Percentiles rank a stretch among this genome's conserved stretches.
Conservation (phyloP, 352 stramenopile species). For the Globisporangium canariense region DNA sequence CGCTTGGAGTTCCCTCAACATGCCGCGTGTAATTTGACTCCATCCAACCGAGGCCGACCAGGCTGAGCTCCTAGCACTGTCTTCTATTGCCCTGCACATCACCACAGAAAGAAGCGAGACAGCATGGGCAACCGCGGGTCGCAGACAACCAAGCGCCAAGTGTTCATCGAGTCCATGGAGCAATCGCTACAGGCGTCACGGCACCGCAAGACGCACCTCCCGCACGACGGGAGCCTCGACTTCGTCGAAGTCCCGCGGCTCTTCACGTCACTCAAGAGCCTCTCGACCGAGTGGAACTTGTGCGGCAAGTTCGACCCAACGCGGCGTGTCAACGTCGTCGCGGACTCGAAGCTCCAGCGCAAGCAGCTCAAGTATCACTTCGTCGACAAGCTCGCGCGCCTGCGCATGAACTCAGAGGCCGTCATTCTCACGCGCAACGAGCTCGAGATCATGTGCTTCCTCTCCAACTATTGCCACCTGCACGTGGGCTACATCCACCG, state of each 20-base stretch:
- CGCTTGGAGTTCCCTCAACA: too few species aligned
- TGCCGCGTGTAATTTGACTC: too few species aligned
- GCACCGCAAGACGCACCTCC: constrained; percentile 4
- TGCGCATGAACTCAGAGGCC: constrained; percentile 35
- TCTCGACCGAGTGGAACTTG: constrained; percentile 67
- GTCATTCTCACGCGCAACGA: constrained; percentile 44
- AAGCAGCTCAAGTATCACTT: constrained; percentile 46
- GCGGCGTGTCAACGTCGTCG: constrained; percentile 49
- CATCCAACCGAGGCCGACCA: too few species aligned
- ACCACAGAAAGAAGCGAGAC: too few species aligned
- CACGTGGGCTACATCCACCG: constrained; percentile 35
- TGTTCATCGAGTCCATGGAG: constrained; percentile 9
- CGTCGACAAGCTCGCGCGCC: constrained; percentile 51
- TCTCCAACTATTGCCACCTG: constrained; percentile 38
- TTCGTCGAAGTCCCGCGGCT: constrained; percentile 28
- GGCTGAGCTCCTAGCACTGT: too few species aligned
- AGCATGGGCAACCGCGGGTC: constrained; percentile 1
- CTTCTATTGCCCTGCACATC: too few species aligned
- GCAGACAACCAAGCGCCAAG: background rate
- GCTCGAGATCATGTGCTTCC: constrained; percentile 58
- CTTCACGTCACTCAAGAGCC: constrained; percentile 44
- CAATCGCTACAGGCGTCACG: constrained; percentile 3
- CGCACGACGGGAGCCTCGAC: background rate
- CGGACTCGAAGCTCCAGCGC: constrained; percentile 45
- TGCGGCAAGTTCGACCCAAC: constrained; percentile 55